A percentile compares a stretch with the other conserved stretches of the same genome.
Evolutionary conservation across 495 filamentous ascomycete species (phyloP).

Genomic region (Chaetomium fimeti): DNA sequence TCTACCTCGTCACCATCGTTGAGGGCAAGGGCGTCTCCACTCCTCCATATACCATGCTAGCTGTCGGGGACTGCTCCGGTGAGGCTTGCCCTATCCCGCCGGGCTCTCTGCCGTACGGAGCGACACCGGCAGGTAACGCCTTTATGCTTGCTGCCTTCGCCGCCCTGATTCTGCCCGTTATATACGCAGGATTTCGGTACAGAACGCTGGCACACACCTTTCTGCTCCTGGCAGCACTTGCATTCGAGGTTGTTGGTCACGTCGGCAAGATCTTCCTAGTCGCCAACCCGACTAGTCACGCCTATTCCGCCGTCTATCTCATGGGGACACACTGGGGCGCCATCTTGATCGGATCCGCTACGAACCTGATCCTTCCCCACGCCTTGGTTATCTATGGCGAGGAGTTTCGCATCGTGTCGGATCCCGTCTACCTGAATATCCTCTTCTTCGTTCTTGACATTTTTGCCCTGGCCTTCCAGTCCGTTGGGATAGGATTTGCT

Average conservation of each 20-base stretch:
- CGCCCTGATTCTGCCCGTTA: slow-evolving; percentile 36
- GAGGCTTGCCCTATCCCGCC: slow-evolving; percentile 23
- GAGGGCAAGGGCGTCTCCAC: slow-evolving; percentile 10
- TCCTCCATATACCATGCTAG: slow-evolving; percentile 11
- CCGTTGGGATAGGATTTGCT: slow-evolving; percentile 36
- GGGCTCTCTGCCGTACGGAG: slow-evolving; percentile 34
- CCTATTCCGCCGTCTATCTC: slow-evolving; percentile 39
- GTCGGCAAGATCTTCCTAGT: slow-evolving; percentile 41
- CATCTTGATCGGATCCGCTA: slow-evolving; percentile 38
- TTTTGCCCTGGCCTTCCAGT: slow-evolving; percentile 38
- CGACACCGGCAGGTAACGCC: slow-evolving; percentile 35
- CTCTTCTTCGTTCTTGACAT: slow-evolving; percentile 36
- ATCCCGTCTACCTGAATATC: slow-evolving; percentile 35
- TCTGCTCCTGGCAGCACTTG: slow-evolving; percentile 36
- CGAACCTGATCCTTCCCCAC: slow-evolving; percentile 40
- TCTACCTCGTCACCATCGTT: neutral
- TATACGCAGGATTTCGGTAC: slow-evolving; percentile 42
- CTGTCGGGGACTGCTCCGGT: slow-evolving; percentile 20
- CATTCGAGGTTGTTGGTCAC: slow-evolving; percentile 44
- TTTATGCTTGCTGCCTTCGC: slow-evolving; percentile 45
- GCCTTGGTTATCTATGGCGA: slow-evolving; percentile 44
- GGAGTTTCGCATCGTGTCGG: slow-evolving; percentile 31
- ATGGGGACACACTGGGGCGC: slow-evolving; percentile 43
- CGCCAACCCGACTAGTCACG: slow-evolving; percentile 27
- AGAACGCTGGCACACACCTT: slow-evolving; percentile 36